Conservation (phyloP, 441 rosid species). For the Erysimum pusillum region DNA sequence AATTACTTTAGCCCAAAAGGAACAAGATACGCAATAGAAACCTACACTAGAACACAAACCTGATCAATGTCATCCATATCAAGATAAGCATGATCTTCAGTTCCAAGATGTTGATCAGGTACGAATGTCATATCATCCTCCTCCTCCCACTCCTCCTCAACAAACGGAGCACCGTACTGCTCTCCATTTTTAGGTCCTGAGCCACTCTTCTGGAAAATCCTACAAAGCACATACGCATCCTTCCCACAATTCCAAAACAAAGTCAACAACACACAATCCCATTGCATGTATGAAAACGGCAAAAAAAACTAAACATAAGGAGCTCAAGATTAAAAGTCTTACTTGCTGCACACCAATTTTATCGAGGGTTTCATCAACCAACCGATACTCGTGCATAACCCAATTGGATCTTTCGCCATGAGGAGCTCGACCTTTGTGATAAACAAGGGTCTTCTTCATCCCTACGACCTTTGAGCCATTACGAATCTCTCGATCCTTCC, state of each 20-base stretch:
- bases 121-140: slow-evolving; percentile 61
- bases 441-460: slow-evolving; percentile 98
- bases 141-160: slow-evolving; percentile 96
- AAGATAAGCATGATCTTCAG: slow-evolving; percentile 58
- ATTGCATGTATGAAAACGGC: background rate
- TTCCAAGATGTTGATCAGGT: slow-evolving; percentile 56
- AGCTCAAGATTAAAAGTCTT: slow-evolving; percentile 41
- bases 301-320: background rate
- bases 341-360: slow-evolving; percentile 71
- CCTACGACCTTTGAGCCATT: slow-evolving; percentile 64
- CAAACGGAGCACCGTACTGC: slow-evolving; percentile 94
- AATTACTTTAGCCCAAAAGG: background rate
- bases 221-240: slow-evolving; percentile 91
- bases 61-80: slow-evolving; percentile 66
- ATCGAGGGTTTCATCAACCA: slow-evolving; percentile 68
- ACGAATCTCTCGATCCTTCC: slow-evolving; percentile 79
- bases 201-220: slow-evolving; percentile 96
- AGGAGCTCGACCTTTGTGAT: slow-evolving; percentile 90
- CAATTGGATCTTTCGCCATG: slow-evolving; percentile 85
- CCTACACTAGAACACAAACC: slow-evolving; percentile 54
- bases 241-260: slow-evolving; percentile 36
- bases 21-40: slow-evolving; percentile 5
- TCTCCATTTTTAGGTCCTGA: slow-evolving; percentile 98
- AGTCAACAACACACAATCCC: slow-evolving; percentile 16
- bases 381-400: slow-evolving; percentile 99